phyloP scores from a whole-genome alignment of 306 rosid genomes.

The Prosopis cineraria region DNA sequence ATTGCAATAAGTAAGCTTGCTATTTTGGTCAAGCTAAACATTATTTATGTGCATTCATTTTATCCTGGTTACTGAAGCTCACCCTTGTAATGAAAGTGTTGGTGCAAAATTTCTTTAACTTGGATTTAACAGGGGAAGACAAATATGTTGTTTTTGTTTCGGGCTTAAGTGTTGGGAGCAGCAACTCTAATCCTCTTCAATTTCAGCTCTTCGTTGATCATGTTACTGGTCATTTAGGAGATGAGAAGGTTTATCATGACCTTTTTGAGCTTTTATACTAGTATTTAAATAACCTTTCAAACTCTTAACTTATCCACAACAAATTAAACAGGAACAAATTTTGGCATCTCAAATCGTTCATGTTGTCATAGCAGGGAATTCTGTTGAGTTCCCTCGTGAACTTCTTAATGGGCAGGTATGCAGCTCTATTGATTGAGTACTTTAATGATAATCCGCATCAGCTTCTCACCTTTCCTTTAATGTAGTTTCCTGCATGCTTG shows the following conservation, averaged over 20 bases:
- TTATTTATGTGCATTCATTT: constrained; percentile 19
- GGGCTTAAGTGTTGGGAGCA: constrained; percentile 79
- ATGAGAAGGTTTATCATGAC: constrained; percentile 65
- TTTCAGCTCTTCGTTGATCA: constrained; percentile 95
- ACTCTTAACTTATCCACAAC: constrained; percentile 37
- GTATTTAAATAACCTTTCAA: constrained; percentile 22
- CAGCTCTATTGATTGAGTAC: constrained; percentile 16
- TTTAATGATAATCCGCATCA: constrained; percentile 5
- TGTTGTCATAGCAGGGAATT: constrained; percentile 86
- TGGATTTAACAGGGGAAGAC: constrained; percentile 74
- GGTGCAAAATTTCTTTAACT: constrained; percentile 10
- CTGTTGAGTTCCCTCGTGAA: constrained; percentile 69
- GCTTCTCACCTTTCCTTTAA: background rate
- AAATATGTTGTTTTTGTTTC: constrained; percentile 83
- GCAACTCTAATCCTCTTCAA: constrained; percentile 80
- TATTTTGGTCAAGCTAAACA: constrained; percentile 4
- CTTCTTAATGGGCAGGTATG: constrained; percentile 88
- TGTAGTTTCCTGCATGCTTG: constrained; percentile 18
- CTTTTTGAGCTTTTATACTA: constrained; percentile 31
- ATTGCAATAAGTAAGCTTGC: constrained; percentile 21
- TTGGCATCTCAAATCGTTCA: constrained; percentile 86
- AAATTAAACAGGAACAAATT: constrained; percentile 72
- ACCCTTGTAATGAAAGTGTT: constrained; percentile 1
- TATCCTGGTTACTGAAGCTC: constrained; percentile 23
- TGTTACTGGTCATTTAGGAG: constrained; percentile 97